phyloP scores from a whole-genome alignment of 2,329 filamentous ascomycete genomes.

The Ophiostoma sp. region DNA sequence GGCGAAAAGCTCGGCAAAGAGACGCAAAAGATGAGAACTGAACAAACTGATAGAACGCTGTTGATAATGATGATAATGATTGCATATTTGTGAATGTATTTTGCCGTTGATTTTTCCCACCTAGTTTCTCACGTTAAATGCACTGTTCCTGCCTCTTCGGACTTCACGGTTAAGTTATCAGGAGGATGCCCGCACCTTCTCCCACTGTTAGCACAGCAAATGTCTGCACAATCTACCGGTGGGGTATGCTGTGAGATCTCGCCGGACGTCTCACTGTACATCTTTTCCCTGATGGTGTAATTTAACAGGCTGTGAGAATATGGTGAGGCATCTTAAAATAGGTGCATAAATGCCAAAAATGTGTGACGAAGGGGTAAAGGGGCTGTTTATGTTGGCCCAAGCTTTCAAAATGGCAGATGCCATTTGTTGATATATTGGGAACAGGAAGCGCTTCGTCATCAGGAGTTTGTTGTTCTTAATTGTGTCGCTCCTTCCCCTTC shows the following conservation, averaged over 20 bases:
- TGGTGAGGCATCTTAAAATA: conserved; percentile 1
- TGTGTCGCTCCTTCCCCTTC: not conserved
- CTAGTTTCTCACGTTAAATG: not conserved
- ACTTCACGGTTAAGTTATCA: not conserved
- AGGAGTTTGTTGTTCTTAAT: not conserved
- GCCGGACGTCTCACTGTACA: not conserved
- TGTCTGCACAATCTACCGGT: not conserved
- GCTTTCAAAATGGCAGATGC: not conserved
- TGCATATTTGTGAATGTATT: not conserved
- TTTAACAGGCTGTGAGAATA: not conserved
- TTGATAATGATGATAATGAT: not conserved
- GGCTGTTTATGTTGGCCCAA: not conserved
- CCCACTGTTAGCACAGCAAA: not conserved
- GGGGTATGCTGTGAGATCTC: not conserved
- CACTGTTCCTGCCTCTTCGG: not conserved
- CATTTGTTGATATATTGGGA: not conserved
- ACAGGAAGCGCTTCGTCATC: not conserved
- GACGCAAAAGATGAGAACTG: not conserved
- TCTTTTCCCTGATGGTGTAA: not conserved
- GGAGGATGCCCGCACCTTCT: not conserved
- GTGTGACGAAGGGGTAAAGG: not conserved
- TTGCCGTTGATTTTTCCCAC: not conserved
- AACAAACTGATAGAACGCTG: not conserved
- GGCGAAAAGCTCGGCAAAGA: conserved; percentile 15
- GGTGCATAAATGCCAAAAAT: not conserved